Base-by-base conservation (phyloP, 75 land plant genomes). In the Pinus taeda region DNA sequence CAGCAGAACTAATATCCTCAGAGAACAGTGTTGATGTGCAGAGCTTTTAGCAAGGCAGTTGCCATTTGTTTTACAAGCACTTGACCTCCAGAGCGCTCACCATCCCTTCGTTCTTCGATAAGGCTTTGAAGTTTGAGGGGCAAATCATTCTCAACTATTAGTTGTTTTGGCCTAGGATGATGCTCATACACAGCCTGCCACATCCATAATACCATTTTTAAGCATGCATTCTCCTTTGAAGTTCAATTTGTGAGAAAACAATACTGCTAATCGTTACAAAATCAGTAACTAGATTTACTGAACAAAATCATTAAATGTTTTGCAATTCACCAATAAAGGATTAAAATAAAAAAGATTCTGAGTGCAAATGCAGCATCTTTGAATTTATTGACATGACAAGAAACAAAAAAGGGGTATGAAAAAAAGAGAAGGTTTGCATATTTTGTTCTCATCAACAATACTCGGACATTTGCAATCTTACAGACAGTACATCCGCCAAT, bases 21-120 rank as follows among this genome's bases (percentile, higher is more conserved):
- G 12, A 97, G 78, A 64, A 95, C 98, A 60, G 98, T 95, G 85
- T 97, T 97, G 57, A 97, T 95, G 78, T 97, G 93, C 65, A 97
- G 90, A 18, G 99, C 99, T 79, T 97, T 94, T 17, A 92, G 85
- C 21, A 97, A 83, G 11, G 92, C 88, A 20, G 93, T 95, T 11
- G 99, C 99, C 99, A 97, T 95, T 79, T 97, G 98, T 57, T 93
- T 94, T 9, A 97, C 99, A 55, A 97, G 81, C 15, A 97, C 99
- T 84, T 97, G 99, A 11, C 95, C 98, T 26, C 98, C 97, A 14
- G 91, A 89, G 22, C 93, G 77, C 76, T 93, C 94, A 15, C 95
- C 95, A 79, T 96, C 98, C 70, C 94, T 84, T 2, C 97, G 87
- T 67, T 94, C 99, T 76, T 95, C 98, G 17, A 97, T 95, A 45